These are phyloP conservation scores for Yamadazyma membranifaciens DNA, from an alignment of 1,139 yeast genomes.

Conservation along the genomic window DNA sequence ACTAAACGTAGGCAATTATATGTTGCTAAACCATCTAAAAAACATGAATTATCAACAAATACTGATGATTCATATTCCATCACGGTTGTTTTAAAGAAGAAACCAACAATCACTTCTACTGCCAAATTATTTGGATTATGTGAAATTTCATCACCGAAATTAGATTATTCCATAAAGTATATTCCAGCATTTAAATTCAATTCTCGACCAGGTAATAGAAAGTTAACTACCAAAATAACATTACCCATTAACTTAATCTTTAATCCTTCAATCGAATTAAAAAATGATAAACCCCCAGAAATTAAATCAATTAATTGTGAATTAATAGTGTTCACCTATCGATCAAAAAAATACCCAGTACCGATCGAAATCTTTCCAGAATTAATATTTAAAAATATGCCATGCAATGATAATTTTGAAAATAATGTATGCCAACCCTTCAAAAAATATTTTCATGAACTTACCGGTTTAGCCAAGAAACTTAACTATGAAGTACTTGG, in stretches of 20 bases:
- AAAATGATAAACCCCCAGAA: conserved; percentile 22
- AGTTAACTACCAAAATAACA: conserved; percentile 21
- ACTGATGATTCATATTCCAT: conserved; percentile 1
- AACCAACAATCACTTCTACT: conserved; percentile 33
- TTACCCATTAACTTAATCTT: conserved; percentile 39
- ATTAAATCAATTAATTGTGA: conserved; percentile 33
- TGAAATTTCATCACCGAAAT: conserved; percentile 35
- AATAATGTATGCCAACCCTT: conserved; percentile 32
- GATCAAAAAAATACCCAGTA: conserved; percentile 37
- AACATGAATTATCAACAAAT: background rate
- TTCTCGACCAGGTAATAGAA: conserved; percentile 14
- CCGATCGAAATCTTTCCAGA: conserved; percentile 45
- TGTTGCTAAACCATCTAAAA: background rate
- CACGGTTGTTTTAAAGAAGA: conserved; percentile 29
- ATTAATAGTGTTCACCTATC: conserved; percentile 35
- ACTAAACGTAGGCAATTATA: conserved; percentile 21
- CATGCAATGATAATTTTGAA: conserved; percentile 33
- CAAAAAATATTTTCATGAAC: conserved; percentile 27
- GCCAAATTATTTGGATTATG: conserved; percentile 35
- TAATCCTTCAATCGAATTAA: conserved; percentile 15
- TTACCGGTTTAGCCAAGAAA: conserved; percentile 27
- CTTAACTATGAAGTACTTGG: conserved; percentile 33
- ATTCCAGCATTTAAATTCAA: conserved; percentile 27
- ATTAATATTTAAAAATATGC: conserved; percentile 32
- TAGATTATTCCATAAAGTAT: conserved; percentile 28